Evolutionary conservation across 768 basidiomycete genomes (phyloP).

Genomic region (Boletus coccyginus): DNA sequence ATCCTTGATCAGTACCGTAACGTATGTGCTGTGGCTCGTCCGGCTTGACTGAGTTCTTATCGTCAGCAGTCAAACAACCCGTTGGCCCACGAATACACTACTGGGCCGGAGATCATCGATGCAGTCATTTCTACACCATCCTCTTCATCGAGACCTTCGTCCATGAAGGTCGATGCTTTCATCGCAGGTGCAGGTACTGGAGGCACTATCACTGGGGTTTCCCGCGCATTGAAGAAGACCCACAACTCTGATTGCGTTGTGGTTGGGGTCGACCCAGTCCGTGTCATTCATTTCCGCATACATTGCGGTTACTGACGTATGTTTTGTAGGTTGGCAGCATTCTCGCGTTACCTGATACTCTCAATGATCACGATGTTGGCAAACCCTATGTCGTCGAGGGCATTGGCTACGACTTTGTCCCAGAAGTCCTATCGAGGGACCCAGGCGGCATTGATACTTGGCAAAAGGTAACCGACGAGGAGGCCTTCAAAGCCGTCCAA

Average conservation of each 20-base stretch:
- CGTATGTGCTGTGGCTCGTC: constrained; percentile 37
- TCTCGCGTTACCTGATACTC: constrained; percentile 65
- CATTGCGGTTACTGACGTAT: constrained; percentile 5
- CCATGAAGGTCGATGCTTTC: constrained; percentile 75
- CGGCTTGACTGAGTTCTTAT: neutral
- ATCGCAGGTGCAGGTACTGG: constrained; percentile 92
- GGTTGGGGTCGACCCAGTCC: constrained; percentile 89
- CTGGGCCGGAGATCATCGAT: constrained; percentile 89
- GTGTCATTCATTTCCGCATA: constrained; percentile 22
- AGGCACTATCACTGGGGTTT: constrained; percentile 89
- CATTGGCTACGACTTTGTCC: constrained; percentile 95
- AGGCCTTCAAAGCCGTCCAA: constrained; percentile 74
- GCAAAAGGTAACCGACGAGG: constrained; percentile 84
- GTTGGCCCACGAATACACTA: constrained; percentile 85
- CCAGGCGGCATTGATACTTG: constrained; percentile 62
- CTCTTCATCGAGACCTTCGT: constrained; percentile 54
- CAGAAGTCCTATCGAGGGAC: constrained; percentile 76
- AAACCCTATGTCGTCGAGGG: constrained; percentile 81
- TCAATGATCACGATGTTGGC: constrained; percentile 53
- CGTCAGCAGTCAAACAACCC: constrained; percentile 70
- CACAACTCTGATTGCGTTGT: constrained; percentile 74
- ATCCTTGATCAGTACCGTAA: constrained; percentile 93
- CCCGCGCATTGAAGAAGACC: constrained; percentile 72
- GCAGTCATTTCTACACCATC: constrained; percentile 68
- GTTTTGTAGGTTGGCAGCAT: constrained; percentile 76